Evolutionary conservation across 768 basidiomycete genomes (phyloP), one percentile per base, ranked within the genome.

Genomic region (Mrakia gelida): DNA sequence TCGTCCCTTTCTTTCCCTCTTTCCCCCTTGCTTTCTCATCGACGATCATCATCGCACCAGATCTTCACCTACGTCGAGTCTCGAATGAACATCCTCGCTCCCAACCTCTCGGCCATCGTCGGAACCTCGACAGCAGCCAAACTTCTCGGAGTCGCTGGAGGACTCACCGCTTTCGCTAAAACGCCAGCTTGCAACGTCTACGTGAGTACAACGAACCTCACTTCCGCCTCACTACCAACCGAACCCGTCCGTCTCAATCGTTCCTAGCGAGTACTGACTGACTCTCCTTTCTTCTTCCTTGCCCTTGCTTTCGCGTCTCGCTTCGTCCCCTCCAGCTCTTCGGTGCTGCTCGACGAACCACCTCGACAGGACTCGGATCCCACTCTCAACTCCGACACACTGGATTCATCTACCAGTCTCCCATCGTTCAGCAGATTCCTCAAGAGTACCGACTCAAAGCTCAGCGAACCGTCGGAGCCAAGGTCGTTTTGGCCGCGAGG

Each of bases 31-130:
- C 65, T 13, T 11, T 49, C 21, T 49, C 80, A 56, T 59, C 80
- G 18, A 75, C 52, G 65, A 71, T 41, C 21, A 49, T 9, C 61
- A 56, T 8, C 65, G 15, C 82, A 95, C 13, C 82, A 95, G 92
- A 99, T 98, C 82, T 96, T 98, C 86, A 91, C 92, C 88, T 99
- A 98, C 89, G 97, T 99, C 85, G 96, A 95, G 88, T 96, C 94
- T 82, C 90, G 97, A 87, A 98, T 99, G 94, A 93, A 94, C 86
- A 89, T 94, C 77, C 91, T 99, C 83, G 96, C 97, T 81, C 97
- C 97, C 82, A 99, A 99, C 85, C 90, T 99, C 84, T 96, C 95
- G 82, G 92, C 93, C 85, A 97, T 99, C 86, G 93, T 98, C 86
- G 96, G 97, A 85, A 97, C 97, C 78, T 94, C 92, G 82, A 96